Conservation (phyloP, 345 rosid genomes). For the Brassica cretica region DNA sequence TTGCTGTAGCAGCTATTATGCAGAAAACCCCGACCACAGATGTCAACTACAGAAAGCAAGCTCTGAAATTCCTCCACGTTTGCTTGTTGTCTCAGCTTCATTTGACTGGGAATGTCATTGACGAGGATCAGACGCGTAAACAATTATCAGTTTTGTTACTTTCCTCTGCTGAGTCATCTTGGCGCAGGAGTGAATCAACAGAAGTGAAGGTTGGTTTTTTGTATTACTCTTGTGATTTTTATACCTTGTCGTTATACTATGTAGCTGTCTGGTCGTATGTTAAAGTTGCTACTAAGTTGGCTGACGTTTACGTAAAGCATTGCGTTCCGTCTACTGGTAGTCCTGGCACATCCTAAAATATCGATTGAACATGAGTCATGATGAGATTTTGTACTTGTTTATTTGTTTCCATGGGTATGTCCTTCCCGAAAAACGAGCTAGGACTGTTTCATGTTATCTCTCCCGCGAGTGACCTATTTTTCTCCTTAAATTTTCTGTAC, state of each 20-base stretch:
- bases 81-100: slow-evolving; percentile 94
- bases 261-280: slow-evolving; percentile 1
- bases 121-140: slow-evolving; percentile 61
- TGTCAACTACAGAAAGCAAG: slow-evolving; percentile 78
- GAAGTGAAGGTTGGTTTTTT: slow-evolving; percentile 70
- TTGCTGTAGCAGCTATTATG: slow-evolving; percentile 86
- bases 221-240: slow-evolving; percentile 2
- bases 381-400: neutral
- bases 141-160: slow-evolving; percentile 65
- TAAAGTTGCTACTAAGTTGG: slow-evolving; percentile 15
- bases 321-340: neutral
- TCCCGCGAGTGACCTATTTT: slow-evolving; percentile 7
- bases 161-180: slow-evolving; percentile 66
- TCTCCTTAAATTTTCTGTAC: neutral
- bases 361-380: neutral
- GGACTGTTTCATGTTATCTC: slow-evolving; percentile 22
- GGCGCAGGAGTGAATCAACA: slow-evolving; percentile 69
- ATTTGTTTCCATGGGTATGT: slow-evolving; percentile 24
- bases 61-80: slow-evolving; percentile 77
- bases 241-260: neutral
- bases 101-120: slow-evolving; percentile 78
- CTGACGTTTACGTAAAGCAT: slow-evolving; percentile 1
- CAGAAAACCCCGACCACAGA: slow-evolving; percentile 58
- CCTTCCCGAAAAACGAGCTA: neutral
- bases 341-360: neutral